Percentiles rank a stretch among this genome's conserved stretches.
phyloP scores from a whole-genome alignment of 208 protist genomes.

The Tritrichomonas musculus region DNA sequence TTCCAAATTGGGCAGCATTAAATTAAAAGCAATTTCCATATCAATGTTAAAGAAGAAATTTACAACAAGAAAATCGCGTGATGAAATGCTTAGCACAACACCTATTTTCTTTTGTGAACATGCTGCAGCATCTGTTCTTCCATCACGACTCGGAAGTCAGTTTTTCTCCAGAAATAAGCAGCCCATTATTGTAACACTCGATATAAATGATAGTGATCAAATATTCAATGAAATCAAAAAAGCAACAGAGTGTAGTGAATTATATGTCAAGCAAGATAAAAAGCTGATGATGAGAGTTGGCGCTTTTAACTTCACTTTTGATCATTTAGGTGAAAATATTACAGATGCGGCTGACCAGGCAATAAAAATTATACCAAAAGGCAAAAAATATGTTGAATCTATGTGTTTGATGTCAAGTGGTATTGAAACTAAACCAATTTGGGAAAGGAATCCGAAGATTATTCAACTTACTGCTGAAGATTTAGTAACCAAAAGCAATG shows the following conservation, averaged over 20 bases:
- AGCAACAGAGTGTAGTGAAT: neutral
- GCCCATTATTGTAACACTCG: neutral
- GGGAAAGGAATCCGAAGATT: neutral
- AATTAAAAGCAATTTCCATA: constrained; percentile 17
- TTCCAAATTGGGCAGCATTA: no score
- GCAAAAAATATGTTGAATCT: neutral
- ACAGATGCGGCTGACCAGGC: neutral
- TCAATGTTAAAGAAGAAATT: neutral
- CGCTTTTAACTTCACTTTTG: neutral
- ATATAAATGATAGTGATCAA: neutral
- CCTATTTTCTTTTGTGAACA: neutral
- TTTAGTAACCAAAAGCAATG: no score
- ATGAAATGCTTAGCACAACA: neutral
- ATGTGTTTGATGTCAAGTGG: neutral
- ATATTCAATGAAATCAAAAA: neutral
- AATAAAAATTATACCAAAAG: neutral
- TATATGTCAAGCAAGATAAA: neutral
- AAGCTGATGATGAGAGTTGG: neutral
- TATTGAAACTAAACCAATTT: neutral
- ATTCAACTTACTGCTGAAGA: neutral
- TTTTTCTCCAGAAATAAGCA: neutral
- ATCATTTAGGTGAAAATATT: constrained; percentile 1
- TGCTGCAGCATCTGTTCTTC: neutral
- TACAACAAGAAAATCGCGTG: neutral
- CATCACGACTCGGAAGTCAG: neutral